phyloP scores from a whole-genome alignment of 805 yeast species.

The Saturnispora hagleri region DNA sequence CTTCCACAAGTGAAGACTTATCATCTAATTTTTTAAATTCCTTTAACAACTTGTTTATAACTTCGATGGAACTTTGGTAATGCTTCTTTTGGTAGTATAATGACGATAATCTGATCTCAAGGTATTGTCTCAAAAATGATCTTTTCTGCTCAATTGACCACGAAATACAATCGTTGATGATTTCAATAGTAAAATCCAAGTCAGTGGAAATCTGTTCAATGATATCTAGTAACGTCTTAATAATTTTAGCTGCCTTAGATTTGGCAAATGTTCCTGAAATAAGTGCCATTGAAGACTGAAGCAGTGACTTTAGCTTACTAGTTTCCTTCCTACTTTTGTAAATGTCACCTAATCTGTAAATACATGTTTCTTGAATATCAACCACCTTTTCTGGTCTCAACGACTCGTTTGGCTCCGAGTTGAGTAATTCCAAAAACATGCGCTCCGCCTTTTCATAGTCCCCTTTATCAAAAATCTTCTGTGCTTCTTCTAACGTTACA shows the following conservation, averaged over 20 bases:
- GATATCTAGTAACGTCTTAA: slow-evolving; percentile 70
- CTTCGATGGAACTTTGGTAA: slow-evolving; percentile 60
- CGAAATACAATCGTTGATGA: slow-evolving; percentile 70
- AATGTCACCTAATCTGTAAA: slow-evolving; percentile 66
- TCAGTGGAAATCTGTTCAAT: slow-evolving; percentile 50
- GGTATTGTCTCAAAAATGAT: slow-evolving; percentile 78
- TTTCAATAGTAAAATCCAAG: slow-evolving; percentile 59
- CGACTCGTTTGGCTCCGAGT: slow-evolving; percentile 12
- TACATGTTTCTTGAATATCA: slow-evolving; percentile 57
- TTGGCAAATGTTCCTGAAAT: slow-evolving; percentile 66
- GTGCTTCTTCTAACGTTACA: slow-evolving; percentile 47
- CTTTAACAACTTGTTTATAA: slow-evolving; percentile 61
- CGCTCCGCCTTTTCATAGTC: slow-evolving; percentile 51
- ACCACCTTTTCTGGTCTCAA: slow-evolving; percentile 31
- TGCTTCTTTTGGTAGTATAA: slow-evolving; percentile 56
- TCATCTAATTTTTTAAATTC: slow-evolving; percentile 94
- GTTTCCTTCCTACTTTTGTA: slow-evolving; percentile 44
- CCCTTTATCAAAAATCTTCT: slow-evolving; percentile 42
- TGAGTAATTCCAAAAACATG: slow-evolving; percentile 44
- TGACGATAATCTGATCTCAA: slow-evolving; percentile 75
- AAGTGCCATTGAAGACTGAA: slow-evolving; percentile 58
- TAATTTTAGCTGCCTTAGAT: slow-evolving; percentile 89
- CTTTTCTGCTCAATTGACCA: slow-evolving; percentile 84
- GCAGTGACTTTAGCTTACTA: slow-evolving; percentile 48
- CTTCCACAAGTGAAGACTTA: slow-evolving; percentile 90